Base-by-base conservation (phyloP, 2,329 filamentous ascomycete genomes). In the Fonsecaea multimorphosa region DNA sequence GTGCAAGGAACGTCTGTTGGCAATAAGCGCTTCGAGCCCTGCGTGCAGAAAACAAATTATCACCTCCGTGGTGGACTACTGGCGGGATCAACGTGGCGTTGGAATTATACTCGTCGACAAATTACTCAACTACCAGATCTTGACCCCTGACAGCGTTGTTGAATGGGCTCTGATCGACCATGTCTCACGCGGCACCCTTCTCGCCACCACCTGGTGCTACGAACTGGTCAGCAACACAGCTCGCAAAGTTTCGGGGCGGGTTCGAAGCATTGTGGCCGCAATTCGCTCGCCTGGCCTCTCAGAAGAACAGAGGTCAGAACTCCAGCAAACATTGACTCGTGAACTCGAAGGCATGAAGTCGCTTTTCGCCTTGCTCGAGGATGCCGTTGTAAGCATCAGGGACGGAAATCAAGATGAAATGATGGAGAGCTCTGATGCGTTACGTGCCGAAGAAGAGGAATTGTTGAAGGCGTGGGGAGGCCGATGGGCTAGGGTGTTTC, bases 41-140 rank as follows among this genome's bases (percentile, higher is more conserved):
- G 85, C 85, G 1, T 93, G 92, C 1, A 88, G 93, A 46, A 86
- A 88, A 49, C 95, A 99, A 78, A 96, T 99, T 74, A 91, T 98
- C 72, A 87, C 89, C 4, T 91, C 91, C 3, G 93, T 98, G 44
- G 91, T 97, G 82, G 85, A 89, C 46, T 99, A 97, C 82, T 99
- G 95, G 95, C 86, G 87, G 54, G 89, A 94, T 34, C 94, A 99
- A 73, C 93, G 94, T 0, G 95, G 95, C 66, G 89, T 96, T 51
- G 95, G 93, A 2, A 87, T 98, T 71, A 91, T 91, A 72, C 96
- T 99, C 73, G 86, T 98, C 65, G 94, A 98, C 82, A 98, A 98
- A 79, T 86, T 99, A 4, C 89, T 99, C 72, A 99, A 98, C 80
- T 99, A 97, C 81, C 93, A 91, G 14, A 97, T 99, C 72, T 84